phyloP scores from a whole-genome alignment of 1,284 basidiomycete genomes.

The Fereydounia khargensis region DNA sequence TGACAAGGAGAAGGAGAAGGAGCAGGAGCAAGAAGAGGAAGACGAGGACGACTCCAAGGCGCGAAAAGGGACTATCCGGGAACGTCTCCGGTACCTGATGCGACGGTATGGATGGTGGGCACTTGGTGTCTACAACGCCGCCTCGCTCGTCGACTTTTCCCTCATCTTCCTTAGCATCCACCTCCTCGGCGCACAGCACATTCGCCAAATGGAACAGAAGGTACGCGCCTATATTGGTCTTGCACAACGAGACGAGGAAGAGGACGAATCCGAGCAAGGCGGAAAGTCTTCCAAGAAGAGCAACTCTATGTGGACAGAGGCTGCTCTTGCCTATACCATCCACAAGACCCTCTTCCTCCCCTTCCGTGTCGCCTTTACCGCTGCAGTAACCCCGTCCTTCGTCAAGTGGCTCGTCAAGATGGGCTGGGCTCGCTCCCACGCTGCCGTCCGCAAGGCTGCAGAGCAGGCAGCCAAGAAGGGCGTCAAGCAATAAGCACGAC shows the following conservation, averaged over 20 bases:
- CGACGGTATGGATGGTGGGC: constrained; percentile 57
- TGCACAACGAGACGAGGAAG: constrained; percentile 19
- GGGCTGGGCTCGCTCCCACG: constrained; percentile 40
- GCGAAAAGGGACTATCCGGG: constrained; percentile 23
- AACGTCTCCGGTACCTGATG: constrained; percentile 43
- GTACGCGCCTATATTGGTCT: constrained; percentile 58
- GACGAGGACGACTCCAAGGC: constrained; percentile 7
- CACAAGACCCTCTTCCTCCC: constrained; percentile 96
- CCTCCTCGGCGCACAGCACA: constrained; percentile 83
- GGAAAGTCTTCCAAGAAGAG: neutral
- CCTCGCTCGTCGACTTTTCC: constrained; percentile 39
- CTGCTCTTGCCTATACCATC: constrained; percentile 86
- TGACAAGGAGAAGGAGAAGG: constrained; percentile 7
- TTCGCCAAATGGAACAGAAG: constrained; percentile 68
- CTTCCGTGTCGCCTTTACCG: constrained; percentile 81
- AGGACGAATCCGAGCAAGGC: constrained; percentile 1
- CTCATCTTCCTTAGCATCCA: constrained; percentile 82
- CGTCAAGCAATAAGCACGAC: no score
- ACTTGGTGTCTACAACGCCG: constrained; percentile 45
- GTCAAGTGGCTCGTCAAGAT: constrained; percentile 61
- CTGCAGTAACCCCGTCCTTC: constrained; percentile 77
- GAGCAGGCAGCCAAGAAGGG: constrained; percentile 18
- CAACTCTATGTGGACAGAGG: constrained; percentile 73
- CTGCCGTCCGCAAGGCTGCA: constrained; percentile 14
- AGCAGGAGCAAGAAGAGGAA: constrained; percentile 1